These are phyloP conservation scores for Macrotyloma uniflorum DNA, from an alignment of 306 rosid species.

Conservation along the genomic window DNA sequence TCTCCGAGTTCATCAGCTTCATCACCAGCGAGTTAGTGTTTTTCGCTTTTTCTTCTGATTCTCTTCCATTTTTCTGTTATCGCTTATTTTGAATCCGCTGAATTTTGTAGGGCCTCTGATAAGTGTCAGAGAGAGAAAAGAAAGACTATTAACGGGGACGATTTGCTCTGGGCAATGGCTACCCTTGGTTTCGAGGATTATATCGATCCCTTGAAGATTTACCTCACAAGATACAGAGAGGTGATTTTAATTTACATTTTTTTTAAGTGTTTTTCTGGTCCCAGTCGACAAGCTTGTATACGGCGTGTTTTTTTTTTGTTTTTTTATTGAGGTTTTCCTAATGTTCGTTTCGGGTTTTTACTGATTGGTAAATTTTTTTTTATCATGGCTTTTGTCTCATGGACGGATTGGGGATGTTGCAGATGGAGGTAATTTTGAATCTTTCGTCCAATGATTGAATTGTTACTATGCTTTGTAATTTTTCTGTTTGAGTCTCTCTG, in stretches of 20 bases:
- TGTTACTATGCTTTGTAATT: not conserved
- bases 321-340: not conserved
- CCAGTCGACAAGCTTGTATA: not conserved
- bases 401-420: conserved; percentile 50
- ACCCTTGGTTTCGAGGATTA: conserved; percentile 95
- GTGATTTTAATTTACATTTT: conserved; percentile 41
- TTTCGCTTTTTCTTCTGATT: not conserved
- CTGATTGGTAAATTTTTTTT: conserved; percentile 34
- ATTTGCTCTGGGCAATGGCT: conserved; percentile 99
- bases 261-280: conserved; percentile 7
- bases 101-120: conserved; percentile 83
- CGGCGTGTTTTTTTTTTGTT: not conserved
- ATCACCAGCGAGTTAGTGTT: conserved; percentile 95
- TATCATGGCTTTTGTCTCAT: conserved; percentile 31
- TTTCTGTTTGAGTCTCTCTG: not conserved
- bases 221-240: conserved; percentile 87
- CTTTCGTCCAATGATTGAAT: conserved; percentile 2
- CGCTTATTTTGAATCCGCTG: not conserved
- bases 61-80: not conserved
- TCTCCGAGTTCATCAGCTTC: conserved; percentile 96
- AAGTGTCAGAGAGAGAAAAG: conserved; percentile 99
- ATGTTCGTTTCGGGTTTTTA: conserved; percentile 27
- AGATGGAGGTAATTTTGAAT: conserved; percentile 86
- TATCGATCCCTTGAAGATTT: conserved; percentile 86
- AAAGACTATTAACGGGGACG: conserved; percentile 95